Evolutionary conservation across 2,329 filamentous ascomycete species (phyloP).

Genomic region (Claviceps sp.): DNA sequence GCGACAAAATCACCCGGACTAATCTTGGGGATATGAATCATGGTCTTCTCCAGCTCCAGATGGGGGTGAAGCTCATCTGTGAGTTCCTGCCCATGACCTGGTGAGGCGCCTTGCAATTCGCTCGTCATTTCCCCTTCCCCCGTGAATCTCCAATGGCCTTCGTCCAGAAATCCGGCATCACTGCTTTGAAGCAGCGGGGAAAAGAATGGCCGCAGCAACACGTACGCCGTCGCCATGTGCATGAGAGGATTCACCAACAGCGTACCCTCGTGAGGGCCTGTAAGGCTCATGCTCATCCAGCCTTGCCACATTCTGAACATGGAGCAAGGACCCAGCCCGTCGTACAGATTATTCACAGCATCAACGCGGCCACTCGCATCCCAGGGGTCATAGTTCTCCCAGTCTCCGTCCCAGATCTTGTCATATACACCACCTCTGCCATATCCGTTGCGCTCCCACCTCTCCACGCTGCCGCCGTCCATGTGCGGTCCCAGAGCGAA

Average conservation of each 20-base stretch:
- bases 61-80: slow-evolving; percentile 58
- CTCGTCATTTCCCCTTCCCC: slow-evolving; percentile 32
- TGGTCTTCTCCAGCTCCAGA: slow-evolving; percentile 49
- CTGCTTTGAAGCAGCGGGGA: slow-evolving; percentile 25
- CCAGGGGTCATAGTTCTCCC: slow-evolving; percentile 76
- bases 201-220: slow-evolving; percentile 77
- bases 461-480: slow-evolving; percentile 61
- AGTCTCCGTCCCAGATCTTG: slow-evolving; percentile 56
- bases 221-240: slow-evolving; percentile 63
- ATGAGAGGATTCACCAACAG: slow-evolving; percentile 71
- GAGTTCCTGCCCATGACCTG: slow-evolving; percentile 58
- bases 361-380: slow-evolving; percentile 56
- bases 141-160: slow-evolving; percentile 47
- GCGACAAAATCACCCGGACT: slow-evolving; percentile 65
- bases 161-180: slow-evolving; percentile 28
- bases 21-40: slow-evolving; percentile 58
- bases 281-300: slow-evolving; percentile 71
- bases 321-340: slow-evolving; percentile 67
- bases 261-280: slow-evolving; percentile 62
- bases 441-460: slow-evolving; percentile 61
- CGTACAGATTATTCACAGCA: slow-evolving; percentile 62
- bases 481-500: slow-evolving; percentile 64
- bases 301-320: slow-evolving; percentile 86
- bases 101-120: slow-evolving; percentile 57
- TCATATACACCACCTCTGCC: slow-evolving; percentile 57